Base-by-base conservation (phyloP, 371 early-diverging fungal genomes). In the Mortierella sp. region DNA sequence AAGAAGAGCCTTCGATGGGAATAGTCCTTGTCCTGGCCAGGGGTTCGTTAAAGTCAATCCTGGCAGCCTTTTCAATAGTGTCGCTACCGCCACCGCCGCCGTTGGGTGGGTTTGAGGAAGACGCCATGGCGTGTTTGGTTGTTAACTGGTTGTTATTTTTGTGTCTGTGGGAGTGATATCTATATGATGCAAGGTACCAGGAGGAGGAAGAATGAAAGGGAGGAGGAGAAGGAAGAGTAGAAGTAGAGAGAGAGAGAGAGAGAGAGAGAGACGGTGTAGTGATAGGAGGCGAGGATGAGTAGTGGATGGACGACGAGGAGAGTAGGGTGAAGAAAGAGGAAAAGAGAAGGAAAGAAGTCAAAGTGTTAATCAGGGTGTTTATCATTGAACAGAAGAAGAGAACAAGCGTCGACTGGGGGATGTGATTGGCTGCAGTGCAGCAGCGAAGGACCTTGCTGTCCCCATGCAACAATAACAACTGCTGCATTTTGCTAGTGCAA, bases 1-100 rank as follows among this genome's bases (percentile, higher is more conserved):
- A 26, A 9, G 71, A 19, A 21, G 72, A 45, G 50, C 28, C 47
- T 34, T 68, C 50, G 26, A 31, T 7, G 73, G 73, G 73, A 10
- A 52, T 72, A 34, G 73, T 72, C 31, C 16, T 72, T 19, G 73
- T 72, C 21, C 73, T 45, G 50, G 73, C 52, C 38, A 72, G 50
- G 21, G 73, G 73, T 10, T 72, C 73, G 24, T 52, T 24, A 50
- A 72, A 72, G 50, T 45, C 73, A 24, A 72, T 38, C 28, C 28
- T 72, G 28, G 73, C 0, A 19, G 73, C 0, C 54, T 75, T 34
- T 65, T 72, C 73, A 54, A 72, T 72, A 4, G 47, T 10, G 73
- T 31, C 50, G 31, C 21, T 21, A 38, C 21, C 34, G 31, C 31
- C 34, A 21, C 9, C 9, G 38, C 19, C 34, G 31, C 31, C 34